Conservation (phyloP, 2,329 filamentous ascomycete genomes). For the Teratosphaeria nubilosa region DNA sequence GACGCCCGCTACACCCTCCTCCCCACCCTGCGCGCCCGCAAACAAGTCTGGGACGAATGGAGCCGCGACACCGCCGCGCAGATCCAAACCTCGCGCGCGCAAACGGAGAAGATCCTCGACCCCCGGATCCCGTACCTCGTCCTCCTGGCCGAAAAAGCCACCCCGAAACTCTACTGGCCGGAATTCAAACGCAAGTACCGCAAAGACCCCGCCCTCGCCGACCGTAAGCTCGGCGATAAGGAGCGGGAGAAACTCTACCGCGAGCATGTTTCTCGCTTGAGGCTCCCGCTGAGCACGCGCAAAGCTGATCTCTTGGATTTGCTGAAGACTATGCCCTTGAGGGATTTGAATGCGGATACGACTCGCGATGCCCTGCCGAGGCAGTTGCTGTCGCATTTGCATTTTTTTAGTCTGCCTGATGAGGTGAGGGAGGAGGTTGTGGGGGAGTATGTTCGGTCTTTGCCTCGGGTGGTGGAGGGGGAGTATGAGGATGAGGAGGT, state of each 20-base stretch:
- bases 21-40: slow-evolving; percentile 67
- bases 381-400: slow-evolving; percentile 53
- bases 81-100: slow-evolving; percentile 48
- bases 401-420: slow-evolving; percentile 56
- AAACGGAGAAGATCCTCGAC: slow-evolving; percentile 68
- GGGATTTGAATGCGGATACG: slow-evolving; percentile 51
- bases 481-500: no score
- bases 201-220: slow-evolving; percentile 71
- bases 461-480: no score
- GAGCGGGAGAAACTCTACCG: slow-evolving; percentile 72
- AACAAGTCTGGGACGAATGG: slow-evolving; percentile 79
- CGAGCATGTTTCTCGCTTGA: slow-evolving; percentile 57
- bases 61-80: slow-evolving; percentile 62
- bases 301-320: slow-evolving; percentile 60
- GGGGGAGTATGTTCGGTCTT: no score
- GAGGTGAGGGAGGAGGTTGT: no score
- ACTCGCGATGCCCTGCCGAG: slow-evolving; percentile 49
- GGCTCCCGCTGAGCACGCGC: slow-evolving; percentile 53
- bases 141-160: slow-evolving; percentile 72
- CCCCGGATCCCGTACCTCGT: slow-evolving; percentile 72
- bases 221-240: slow-evolving; percentile 49
- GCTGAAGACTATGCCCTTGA: slow-evolving; percentile 51
- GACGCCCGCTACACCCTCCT: slow-evolving; percentile 81
- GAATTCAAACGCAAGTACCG: slow-evolving; percentile 90
- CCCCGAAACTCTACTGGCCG: slow-evolving; percentile 89